phyloP scores from a whole-genome alignment of 2,329 filamentous ascomycete genomes.

The Fusarium nygamai region DNA sequence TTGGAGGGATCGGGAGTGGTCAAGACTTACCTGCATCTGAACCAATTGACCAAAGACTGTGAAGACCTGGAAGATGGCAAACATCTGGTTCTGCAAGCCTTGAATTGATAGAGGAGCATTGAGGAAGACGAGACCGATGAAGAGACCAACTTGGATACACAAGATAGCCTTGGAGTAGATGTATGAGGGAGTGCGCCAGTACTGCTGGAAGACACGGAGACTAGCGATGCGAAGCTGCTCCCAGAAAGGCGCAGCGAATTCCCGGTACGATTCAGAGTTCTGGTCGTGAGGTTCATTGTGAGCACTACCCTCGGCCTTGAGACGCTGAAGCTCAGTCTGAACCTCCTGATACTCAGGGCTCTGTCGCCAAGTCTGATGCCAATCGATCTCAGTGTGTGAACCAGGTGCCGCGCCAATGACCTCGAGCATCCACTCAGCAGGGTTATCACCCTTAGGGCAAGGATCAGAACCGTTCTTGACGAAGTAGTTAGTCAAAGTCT shows the following conservation, averaged over 20 bases:
- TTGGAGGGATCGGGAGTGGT: rapidly evolving
- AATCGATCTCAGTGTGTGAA: slow-evolving; percentile 35
- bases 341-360: slow-evolving; percentile 61
- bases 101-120: slow-evolving; percentile 75
- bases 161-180: slow-evolving; percentile 84
- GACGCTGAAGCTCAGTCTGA: slow-evolving; percentile 63
- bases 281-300: slow-evolving; percentile 32
- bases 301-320: slow-evolving; percentile 60
- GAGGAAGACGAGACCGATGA: slow-evolving; percentile 86
- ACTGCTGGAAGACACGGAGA: slow-evolving; percentile 84
- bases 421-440: slow-evolving; percentile 43
- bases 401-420: slow-evolving; percentile 41
- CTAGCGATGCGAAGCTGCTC: slow-evolving; percentile 74
- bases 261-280: slow-evolving; percentile 64
- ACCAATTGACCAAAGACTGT: slow-evolving; percentile 84
- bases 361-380: slow-evolving; percentile 43
- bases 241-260: slow-evolving; percentile 82
- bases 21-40: slow-evolving; percentile 52
- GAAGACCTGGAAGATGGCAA: slow-evolving; percentile 83
- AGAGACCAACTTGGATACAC: slow-evolving; percentile 73
- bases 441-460: slow-evolving; percentile 38
- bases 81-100: slow-evolving; percentile 89
- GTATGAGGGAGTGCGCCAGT: slow-evolving; percentile 90
- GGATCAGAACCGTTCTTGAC: slow-evolving; percentile 29
- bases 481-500: slow-evolving; percentile 36